Evolutionary conservation across 768 basidiomycete genomes (phyloP), one percentile per base, ranked within the genome.

Genomic region (Trametes punicea): DNA sequence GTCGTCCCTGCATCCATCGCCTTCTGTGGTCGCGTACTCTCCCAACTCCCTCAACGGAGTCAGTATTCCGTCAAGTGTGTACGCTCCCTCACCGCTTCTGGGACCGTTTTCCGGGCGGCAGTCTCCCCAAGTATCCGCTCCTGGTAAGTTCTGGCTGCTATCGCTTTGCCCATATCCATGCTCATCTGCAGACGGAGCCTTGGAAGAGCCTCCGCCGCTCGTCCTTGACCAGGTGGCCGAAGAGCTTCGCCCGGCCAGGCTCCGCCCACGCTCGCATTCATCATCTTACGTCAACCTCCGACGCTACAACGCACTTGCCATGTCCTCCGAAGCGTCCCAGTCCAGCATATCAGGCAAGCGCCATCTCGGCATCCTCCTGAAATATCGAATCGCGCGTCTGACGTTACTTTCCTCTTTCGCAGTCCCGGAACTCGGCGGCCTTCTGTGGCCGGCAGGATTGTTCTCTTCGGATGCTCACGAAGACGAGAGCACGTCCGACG

Each of bases 31-130:
- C 1, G 34, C 51, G 7, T 41, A 27, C 20, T 54, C 51, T 8
- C 51, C 57, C 4, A 46, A 18, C 52, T 51, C 49, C 20, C 25
- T 49, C 8, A 46, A 48, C 13, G 57, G 52, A 10, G 29, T 47
- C 6, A 59, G 52, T 31, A 21, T 59, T 3, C 52, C 52, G 3
- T 45, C 41, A 9, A 59, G 57, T 47, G 40, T 50, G 21, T n/a
- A 18, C 15, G 57, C 49, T 6, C 18, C 46, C 2, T 53, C 57
- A 11, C 52, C 57, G 30, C 34, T 26, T n/a, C 25, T 54, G 30
- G 52, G 51, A 4, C 25, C 40, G 25, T 15, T 50, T 39, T n/a
- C 45, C n/a, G 46, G 44, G 2, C 42, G 42, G 10, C 45, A 53
- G 46, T 59, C 57, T 3, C 57, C 57, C 15, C 27, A 39, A 9